Conservation (phyloP, 1,139 yeast species). For the Geotrichum aggregatum region DNA sequence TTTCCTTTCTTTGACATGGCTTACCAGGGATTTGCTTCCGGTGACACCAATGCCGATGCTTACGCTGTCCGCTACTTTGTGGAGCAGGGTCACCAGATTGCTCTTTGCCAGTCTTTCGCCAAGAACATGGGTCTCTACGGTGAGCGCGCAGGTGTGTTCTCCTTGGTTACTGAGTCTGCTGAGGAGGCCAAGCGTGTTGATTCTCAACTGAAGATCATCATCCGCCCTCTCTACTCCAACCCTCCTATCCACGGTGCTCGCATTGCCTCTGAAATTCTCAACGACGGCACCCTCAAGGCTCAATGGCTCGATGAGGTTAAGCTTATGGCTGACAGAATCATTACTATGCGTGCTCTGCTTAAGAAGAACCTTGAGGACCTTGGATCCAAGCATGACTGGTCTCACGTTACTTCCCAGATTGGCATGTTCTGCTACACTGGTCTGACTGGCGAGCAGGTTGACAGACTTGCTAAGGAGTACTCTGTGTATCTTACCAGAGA, state of each 20-base stretch:
- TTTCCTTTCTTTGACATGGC: constrained; percentile 92
- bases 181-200: constrained; percentile 45
- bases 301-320: constrained; percentile 87
- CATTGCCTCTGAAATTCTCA: constrained; percentile 73
- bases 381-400: constrained; percentile 88
- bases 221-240: constrained; percentile 83
- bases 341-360: constrained; percentile 66
- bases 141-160: constrained; percentile 93
- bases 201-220: constrained; percentile 74
- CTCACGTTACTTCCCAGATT: constrained; percentile 82
- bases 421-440: constrained; percentile 99
- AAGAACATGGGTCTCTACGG: constrained; percentile 97
- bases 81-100: constrained; percentile 44
- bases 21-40: constrained; percentile 95
- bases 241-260: constrained; percentile 97
- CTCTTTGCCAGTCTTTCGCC: constrained; percentile 91
- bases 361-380: constrained; percentile 58
- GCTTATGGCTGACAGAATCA: constrained; percentile 85
- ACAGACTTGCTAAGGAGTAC: constrained; percentile 68
- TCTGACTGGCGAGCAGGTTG: constrained; percentile 71
- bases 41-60: constrained; percentile 78
- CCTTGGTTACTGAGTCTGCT: constrained; percentile 37
- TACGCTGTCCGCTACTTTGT: constrained; percentile 83
- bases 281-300: constrained; percentile 55
- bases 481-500: constrained; percentile 65